These are phyloP conservation scores for Lasiodiplodia sp. DNA, from an alignment of 2,329 filamentous ascomycete species.

Conservation along the genomic window DNA sequence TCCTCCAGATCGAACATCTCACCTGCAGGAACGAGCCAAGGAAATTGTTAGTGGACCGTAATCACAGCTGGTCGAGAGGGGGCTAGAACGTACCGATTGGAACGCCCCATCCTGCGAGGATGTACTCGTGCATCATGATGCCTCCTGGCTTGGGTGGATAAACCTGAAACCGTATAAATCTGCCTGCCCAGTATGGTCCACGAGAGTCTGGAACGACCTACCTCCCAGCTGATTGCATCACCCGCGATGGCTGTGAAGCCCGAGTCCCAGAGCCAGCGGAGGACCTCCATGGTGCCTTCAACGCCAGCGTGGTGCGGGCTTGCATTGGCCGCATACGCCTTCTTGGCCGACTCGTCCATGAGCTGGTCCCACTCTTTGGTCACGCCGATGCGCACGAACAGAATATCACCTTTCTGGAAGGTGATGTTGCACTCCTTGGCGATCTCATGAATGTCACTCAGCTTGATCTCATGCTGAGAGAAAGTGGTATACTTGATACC, in stretches of 20 bases:
- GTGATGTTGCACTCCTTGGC: constrained; percentile 32
- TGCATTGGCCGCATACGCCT: constrained; percentile 37
- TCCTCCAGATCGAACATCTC: constrained; percentile 57
- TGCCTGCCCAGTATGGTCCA: background rate
- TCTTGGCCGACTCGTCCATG: constrained; percentile 36
- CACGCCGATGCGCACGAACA: constrained; percentile 50
- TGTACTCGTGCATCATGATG: constrained; percentile 46
- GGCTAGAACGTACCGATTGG: constrained; percentile 38
- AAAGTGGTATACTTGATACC: constrained; percentile 30
- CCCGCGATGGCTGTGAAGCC: constrained; percentile 56
- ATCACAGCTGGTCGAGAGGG: background rate
- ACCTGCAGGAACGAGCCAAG: constrained; percentile 24
- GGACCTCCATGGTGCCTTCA: constrained; percentile 44
- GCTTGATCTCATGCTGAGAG: constrained; percentile 30
- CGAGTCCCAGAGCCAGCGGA: constrained; percentile 57
- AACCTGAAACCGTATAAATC: constrained; percentile 8
- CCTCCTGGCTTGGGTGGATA: constrained; percentile 18
- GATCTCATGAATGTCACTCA: constrained; percentile 33
- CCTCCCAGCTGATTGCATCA: constrained; percentile 55
- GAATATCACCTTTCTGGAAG: constrained; percentile 35
- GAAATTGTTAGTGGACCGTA: background rate
- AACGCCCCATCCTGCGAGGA: constrained; percentile 60
- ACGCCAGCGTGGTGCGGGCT: constrained; percentile 50
- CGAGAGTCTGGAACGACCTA: constrained; percentile 33
- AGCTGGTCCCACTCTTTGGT: constrained; percentile 40